Conservation (phyloP, 805 yeast genomes). For the Myxozyma melibiosi region DNA sequence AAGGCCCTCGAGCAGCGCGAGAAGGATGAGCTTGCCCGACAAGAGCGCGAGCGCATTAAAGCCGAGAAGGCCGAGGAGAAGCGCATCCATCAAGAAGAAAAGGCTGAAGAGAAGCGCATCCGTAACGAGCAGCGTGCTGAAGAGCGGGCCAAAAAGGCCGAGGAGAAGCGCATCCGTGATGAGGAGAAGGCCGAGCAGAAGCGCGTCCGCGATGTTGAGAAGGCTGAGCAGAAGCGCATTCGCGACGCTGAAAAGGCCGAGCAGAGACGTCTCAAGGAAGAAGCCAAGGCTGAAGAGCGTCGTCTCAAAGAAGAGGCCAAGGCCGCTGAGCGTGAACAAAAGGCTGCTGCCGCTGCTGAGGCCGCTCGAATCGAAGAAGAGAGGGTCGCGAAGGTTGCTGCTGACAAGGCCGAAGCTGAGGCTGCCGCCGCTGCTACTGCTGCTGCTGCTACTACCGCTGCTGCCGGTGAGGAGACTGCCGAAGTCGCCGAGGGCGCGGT, state of each 20-base stretch:
- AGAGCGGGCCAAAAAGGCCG: constrained; percentile 20
- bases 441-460: neutral
- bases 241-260: constrained; percentile 15
- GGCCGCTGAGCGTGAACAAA: constrained; percentile 2
- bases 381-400: neutral
- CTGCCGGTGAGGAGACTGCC: neutral
- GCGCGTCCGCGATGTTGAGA: neutral
- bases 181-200: constrained; percentile 5
- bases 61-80: constrained; percentile 32
- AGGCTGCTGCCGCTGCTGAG: constrained; percentile 7
- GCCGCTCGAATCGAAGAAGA: too few species aligned
- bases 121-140: constrained; percentile 19
- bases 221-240: constrained; percentile 3
- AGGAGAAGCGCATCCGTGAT: constrained; percentile 3
- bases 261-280: neutral
- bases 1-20: constrained; percentile 72
- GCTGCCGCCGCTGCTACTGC: neutral
- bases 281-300: neutral
- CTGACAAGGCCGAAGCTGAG: neutral
- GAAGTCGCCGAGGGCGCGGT: neutral
- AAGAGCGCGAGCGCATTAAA: constrained; percentile 30
- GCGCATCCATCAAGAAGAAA: constrained; percentile 17
- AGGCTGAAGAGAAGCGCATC: constrained; percentile 21
- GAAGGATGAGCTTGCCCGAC: constrained; percentile 31
- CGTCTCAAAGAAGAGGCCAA: neutral